phyloP scores from a whole-genome alignment of 116 monocot genomes.

The Phalaenopsis hybrid region DNA sequence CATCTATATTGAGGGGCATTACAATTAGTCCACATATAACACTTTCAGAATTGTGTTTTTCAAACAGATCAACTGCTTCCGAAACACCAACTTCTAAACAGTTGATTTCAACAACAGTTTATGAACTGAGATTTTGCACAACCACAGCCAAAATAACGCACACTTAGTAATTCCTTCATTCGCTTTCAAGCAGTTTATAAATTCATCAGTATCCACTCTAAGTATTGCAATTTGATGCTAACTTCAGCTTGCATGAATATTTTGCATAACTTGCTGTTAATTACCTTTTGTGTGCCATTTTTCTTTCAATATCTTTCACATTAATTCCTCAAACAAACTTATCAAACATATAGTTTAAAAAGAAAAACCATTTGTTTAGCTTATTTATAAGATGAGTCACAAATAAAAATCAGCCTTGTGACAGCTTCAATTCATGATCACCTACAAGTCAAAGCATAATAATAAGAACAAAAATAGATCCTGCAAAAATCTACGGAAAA shows the following conservation, averaged over 20 bases:
- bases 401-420: background rate
- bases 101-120: no score
- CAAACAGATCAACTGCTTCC: no score
- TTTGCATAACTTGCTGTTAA: background rate
- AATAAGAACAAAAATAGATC: background rate
- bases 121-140: no score
- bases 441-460: background rate
- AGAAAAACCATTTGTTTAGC: background rate
- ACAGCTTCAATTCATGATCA: background rate
- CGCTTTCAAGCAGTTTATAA: background rate
- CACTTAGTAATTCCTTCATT: background rate
- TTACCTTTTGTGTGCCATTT: background rate
- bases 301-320: background rate
- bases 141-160: no score
- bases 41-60: no score
- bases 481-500: background rate
- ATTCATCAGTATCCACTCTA: background rate
- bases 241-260: conserved; percentile 1
- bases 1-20: no score
- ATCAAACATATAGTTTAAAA: background rate
- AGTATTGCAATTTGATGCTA: background rate
- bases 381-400: background rate
- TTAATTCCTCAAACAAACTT: background rate
- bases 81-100: no score
- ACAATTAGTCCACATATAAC: no score